Evolutionary conservation across 2,329 filamentous ascomycete species (phyloP).

Genomic region (Botrytis porri): DNA sequence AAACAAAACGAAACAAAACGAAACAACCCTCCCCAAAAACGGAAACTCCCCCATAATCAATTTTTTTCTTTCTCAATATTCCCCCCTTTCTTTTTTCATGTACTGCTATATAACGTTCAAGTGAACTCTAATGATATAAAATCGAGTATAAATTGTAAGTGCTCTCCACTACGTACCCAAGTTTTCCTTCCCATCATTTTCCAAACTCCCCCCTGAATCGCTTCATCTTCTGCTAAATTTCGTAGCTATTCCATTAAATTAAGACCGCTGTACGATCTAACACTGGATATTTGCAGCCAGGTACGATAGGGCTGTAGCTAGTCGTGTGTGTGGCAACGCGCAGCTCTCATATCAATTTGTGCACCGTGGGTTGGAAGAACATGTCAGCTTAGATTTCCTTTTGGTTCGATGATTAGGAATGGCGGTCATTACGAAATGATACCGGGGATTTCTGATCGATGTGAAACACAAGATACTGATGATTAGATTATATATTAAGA

Average conservation of each 20-base stretch:
- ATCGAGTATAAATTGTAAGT: neutral
- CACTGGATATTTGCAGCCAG: neutral
- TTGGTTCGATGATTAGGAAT: neutral
- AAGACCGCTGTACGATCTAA: neutral
- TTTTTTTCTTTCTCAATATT: neutral
- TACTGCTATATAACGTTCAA: neutral
- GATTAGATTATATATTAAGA: no score
- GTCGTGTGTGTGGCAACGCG: neutral
- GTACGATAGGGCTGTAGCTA: neutral
- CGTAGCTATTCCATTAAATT: neutral
- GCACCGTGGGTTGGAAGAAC: neutral
- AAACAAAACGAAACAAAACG: neutral
- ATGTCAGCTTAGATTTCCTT: neutral
- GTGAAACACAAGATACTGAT: neutral
- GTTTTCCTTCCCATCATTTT: neutral
- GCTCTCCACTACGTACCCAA: neutral
- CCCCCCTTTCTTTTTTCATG: neutral
- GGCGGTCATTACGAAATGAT: no score
- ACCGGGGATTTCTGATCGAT: neutral
- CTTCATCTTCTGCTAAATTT: neutral
- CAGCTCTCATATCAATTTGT: neutral
- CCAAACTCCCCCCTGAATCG: neutral
- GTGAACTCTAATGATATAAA: neutral
- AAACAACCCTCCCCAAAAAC: neutral
- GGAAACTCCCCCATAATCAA: neutral